Base-by-base conservation (phyloP, 2,329 filamentous ascomycete genomes). In the Chrysoporthe deuterocubensis region DNA sequence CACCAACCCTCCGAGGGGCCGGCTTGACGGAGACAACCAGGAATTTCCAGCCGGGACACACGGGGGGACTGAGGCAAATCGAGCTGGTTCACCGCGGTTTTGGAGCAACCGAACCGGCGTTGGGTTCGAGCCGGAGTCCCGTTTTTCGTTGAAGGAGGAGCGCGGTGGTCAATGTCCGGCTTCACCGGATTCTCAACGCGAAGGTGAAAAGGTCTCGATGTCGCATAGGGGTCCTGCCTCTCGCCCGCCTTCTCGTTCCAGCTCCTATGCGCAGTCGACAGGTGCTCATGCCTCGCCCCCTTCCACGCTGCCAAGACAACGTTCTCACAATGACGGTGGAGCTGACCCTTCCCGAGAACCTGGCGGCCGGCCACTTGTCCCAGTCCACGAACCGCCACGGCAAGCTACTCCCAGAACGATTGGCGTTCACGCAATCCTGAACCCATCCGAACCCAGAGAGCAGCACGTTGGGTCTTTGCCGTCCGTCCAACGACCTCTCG, bases 151-250 rank as follows among this genome's bases (percentile, higher is more conserved):
- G 46, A 70, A 73, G 65, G 68, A 68, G 73, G 70, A 70, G 69
- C 72, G 73, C 72, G 72, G 76, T 73, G 77, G 82, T 87, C 87
- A 83, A 89, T 89, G 87, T 85, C 79, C 82, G 78, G 82, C 81
- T 81, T 81, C 79, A 80, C 79, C 78, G 78, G 82, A 80, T 80
- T 79, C 80, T 76, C 80, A 79, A 79, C 78, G 80, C 78, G 81
- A 79, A 83, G 84, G 85, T 82, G 85, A 86, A 80, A 83, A 83
- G 84, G 81, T 81, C 82, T 84, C 86, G 82, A 90, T 90, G 88
- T 89, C 87, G 81, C 85, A 88, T 82, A 84, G 83, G 81, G 84
- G 82, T 75, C 78, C 83, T 83, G 82, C 81, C 79, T 81, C 85
- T 84, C 82, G 80, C 77, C 82, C 85, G 82, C 79, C 81, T 77